Percentiles rank a stretch among this genome's conserved stretches.
Evolutionary conservation across 345 rosid genomes (phyloP).

Genomic region (Camelina neglecta): DNA sequence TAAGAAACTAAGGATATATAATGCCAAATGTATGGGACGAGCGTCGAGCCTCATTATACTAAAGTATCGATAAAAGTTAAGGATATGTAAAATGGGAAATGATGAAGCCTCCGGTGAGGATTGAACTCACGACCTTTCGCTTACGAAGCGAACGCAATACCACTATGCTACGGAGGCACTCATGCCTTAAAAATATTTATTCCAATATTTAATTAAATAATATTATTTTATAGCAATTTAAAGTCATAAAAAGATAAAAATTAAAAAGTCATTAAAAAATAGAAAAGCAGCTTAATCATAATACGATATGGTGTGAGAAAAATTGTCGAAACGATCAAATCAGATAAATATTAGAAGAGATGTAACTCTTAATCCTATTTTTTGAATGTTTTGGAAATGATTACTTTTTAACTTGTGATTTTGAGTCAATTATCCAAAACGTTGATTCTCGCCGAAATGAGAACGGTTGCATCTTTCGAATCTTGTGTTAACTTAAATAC

Average conservation of each 20-base stretch:
- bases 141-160: constrained; percentile 99
- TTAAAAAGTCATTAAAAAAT: too few relatives aligned
- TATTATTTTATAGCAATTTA: too few relatives aligned
- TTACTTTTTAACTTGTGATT: too few relatives aligned
- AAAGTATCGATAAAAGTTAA: too few relatives aligned
- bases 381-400: too few relatives aligned
- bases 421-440: neutral
- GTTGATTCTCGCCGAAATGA: neutral
- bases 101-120: neutral
- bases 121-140: constrained; percentile 56
- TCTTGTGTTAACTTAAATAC: neutral
- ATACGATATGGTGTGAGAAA: neutral
- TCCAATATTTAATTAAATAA: neutral
- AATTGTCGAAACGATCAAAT: neutral
- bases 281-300: neutral
- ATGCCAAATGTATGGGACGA: too few relatives aligned
- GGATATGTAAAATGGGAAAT: too few relatives aligned
- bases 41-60: too few relatives aligned
- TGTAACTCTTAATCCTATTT: too few relatives aligned
- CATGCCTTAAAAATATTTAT: rapidly evolving
- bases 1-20: too few relatives aligned
- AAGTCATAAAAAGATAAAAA: too few relatives aligned
- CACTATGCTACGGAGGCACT: constrained; percentile 58
- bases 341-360: neutral
- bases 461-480: too few relatives aligned